Evolutionary conservation across 2,329 filamentous ascomycete species (phyloP).

Genomic region (Ceratocystis huliohia): DNA sequence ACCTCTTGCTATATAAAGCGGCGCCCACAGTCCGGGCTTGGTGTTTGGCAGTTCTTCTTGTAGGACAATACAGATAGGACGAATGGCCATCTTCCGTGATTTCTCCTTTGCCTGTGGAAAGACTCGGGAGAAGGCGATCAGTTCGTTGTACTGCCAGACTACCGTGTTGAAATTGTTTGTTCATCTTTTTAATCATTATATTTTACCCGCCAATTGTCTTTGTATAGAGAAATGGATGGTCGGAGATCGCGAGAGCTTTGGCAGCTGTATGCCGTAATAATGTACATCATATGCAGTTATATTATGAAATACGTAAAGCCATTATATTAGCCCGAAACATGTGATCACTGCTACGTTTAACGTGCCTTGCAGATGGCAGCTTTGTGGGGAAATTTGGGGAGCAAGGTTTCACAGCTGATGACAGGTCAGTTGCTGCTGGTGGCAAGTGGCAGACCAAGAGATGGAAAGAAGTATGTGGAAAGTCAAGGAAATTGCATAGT

Average conservation of each 20-base stretch:
- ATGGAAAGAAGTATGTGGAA: not conserved
- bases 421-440: not conserved
- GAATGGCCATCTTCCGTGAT: not conserved
- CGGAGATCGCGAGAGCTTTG: not conserved
- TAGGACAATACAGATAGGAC: not conserved
- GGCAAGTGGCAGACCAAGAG: not conserved
- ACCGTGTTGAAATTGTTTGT: constrained; percentile 1
- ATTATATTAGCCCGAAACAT: not conserved
- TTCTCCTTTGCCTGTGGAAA: not conserved
- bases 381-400: not conserved
- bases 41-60: not conserved
- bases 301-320: not conserved
- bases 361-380: constrained; percentile 5
- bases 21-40: constrained; percentile 9
- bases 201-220: too few relatives aligned
- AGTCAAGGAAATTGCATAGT: not conserved
- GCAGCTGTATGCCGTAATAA: too few relatives aligned
- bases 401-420: not conserved
- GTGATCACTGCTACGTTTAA: not conserved
- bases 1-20: not conserved
- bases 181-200: not conserved
- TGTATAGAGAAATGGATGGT: not conserved
- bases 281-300: not conserved
- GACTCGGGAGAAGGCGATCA: not conserved
- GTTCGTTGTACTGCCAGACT: not conserved